Base-by-base conservation (phyloP, 2,329 filamentous ascomycete genomes). In the Ophiosphaerella narmari region DNA sequence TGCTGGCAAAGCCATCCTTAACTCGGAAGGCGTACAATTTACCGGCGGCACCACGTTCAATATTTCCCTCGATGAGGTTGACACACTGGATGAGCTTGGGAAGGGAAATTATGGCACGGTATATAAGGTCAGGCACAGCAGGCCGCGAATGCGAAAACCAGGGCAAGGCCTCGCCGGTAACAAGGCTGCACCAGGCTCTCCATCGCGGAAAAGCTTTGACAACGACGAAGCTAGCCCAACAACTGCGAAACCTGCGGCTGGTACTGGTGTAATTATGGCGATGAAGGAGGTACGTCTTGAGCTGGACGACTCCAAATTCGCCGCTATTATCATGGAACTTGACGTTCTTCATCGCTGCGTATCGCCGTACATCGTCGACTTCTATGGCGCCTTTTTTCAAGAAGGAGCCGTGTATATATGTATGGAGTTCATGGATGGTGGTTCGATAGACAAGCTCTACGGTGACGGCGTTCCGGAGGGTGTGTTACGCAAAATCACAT, bases 71-170 rank as follows among this genome's bases (percentile, higher is more conserved):
- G 93, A 99, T 67, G 93, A 99, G 72, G 89, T 99, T 5, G 91
- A 97, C 64, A 93, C 90, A 1, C 71, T 97, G 50, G 91, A 93
- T 54, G 94, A 99, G 77, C 78, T 99, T 11, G 94, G 94, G 39
- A 99, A 97, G 75, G 94, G 94, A 35, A 99, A 99, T 72, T 99
- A 99, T 66, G 94, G 94, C 52, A 97, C 93, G 1, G 94, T 99
- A 4, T 97, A 96, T 81, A 97, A 94, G 74, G 94, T 97, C 49
- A 86, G 88, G 63, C 94, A 99, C 75, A 86, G 89, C 48, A 87
- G 91, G 66, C 84, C 85, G 7, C 80, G 80, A 39, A 80, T 87
- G 71, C 79, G 85, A 46, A 80, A 80, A 66, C 80, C 81, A 7
- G 85, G 85, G 2, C 75, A 82, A 60, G 85, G 85, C 24, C 62